Percentiles rank a stretch among this genome's conserved stretches.
These are phyloP conservation scores for Geranium brycei DNA, from an alignment of 345 rosid genomes.

Conservation along the genomic window DNA sequence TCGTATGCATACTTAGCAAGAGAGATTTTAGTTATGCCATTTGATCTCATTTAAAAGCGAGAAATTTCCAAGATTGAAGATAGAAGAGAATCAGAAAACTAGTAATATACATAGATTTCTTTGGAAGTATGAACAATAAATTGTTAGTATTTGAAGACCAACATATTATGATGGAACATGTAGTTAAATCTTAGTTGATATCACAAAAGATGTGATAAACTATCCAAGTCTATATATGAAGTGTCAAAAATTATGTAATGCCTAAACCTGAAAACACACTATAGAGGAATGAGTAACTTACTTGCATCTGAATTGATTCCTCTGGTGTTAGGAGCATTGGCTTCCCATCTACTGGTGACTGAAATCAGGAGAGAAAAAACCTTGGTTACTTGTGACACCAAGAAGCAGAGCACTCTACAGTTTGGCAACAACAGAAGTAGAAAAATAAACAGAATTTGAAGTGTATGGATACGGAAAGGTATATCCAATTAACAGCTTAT, in stretches of 20 bases:
- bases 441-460: background rate
- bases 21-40: background rate
- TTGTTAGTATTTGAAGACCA: background rate
- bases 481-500: too few relatives aligned
- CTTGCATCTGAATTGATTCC: constrained; percentile 80
- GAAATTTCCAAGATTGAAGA: background rate
- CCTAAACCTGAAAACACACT: background rate
- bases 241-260: too few relatives aligned
- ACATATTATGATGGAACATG: background rate
- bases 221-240: too few relatives aligned
- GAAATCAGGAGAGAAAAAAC: constrained; percentile 21
- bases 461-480: too few relatives aligned
- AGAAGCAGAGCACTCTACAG: background rate
- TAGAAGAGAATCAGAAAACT: too few relatives aligned
- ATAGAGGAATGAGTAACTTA: constrained; percentile 11
- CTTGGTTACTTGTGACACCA: constrained; percentile 10
- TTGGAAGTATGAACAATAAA: background rate
- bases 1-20: background rate
- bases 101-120: background rate
- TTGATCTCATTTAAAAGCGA: background rate
- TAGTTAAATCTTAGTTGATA: too few relatives aligned
- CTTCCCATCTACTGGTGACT: constrained; percentile 79
- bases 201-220: too few relatives aligned
- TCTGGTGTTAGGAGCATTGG: constrained; percentile 81
- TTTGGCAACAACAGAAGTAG: constrained; percentile 1